phyloP scores from a whole-genome alignment of 257 asterid species.

The Capsicum rhomboideum region DNA sequence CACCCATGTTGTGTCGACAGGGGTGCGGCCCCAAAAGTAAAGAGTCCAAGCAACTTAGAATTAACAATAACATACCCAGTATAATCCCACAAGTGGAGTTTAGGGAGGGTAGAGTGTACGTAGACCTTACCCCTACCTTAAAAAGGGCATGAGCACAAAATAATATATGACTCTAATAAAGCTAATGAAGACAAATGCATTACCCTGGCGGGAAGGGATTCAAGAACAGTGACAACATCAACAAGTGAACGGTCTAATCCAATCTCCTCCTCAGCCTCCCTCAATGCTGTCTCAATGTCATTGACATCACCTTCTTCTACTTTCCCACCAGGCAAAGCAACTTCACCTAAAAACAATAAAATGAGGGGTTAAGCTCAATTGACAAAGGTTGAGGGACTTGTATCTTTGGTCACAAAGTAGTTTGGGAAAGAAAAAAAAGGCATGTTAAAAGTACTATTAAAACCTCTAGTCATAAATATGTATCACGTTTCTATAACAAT shows the following conservation, averaged over 20 bases:
- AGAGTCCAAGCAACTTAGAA: no score
- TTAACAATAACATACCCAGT: not conserved
- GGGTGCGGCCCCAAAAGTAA: no score
- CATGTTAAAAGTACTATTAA: no score
- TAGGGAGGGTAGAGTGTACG: not conserved
- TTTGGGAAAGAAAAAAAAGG: no score
- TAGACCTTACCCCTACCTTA: not conserved
- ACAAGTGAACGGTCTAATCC: slow-evolving; percentile 74
- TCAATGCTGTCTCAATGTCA: slow-evolving; percentile 58
- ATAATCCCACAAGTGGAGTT: no score
- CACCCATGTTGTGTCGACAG: no score
- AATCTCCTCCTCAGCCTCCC: slow-evolving; percentile 90
- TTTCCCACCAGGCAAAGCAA: slow-evolving; percentile 84
- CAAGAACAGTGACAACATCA: slow-evolving; percentile 49
- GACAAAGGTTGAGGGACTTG: not conserved
- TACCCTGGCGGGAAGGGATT: slow-evolving; percentile 52
- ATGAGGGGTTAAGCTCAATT: not conserved
- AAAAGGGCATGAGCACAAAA: not conserved
- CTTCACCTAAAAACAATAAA: slow-evolving; percentile 53
- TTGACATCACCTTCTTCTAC: slow-evolving; percentile 56
- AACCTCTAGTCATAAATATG: no score
- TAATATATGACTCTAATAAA: not conserved
- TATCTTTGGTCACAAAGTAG: not conserved
- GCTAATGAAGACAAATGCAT: not conserved
- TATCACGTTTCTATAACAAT: no score